These are phyloP conservation scores for Hypoxylon sp. DNA, from an alignment of 2,329 filamentous ascomycete species.

Conservation along the genomic window DNA sequence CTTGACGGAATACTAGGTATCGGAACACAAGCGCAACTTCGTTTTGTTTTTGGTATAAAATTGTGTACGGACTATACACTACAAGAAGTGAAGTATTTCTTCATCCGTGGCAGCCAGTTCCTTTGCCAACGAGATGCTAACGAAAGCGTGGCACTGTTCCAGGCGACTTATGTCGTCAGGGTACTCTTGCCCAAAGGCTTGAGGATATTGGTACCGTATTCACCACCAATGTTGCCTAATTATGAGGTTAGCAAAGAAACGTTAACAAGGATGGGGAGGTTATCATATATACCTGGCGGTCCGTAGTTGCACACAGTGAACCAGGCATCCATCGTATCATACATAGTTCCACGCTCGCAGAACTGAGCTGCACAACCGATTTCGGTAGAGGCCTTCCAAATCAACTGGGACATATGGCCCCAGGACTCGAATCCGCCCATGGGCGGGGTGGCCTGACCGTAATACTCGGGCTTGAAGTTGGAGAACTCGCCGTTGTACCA, in stretches of 20 bases:
- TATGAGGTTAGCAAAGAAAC: conserved; percentile 9
- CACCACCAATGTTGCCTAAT: conserved; percentile 68
- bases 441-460: conserved; percentile 72
- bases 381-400: conserved; percentile 75
- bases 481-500: conserved; percentile 90
- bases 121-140: conserved; percentile 31
- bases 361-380: conserved; percentile 74
- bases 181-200: conserved; percentile 57
- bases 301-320: conserved; percentile 93
- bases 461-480: conserved; percentile 69
- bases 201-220: conserved; percentile 66
- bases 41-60: conserved; percentile 19
- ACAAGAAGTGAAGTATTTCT: conserved; percentile 41
- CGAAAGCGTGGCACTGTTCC: conserved; percentile 9
- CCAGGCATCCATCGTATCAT: conserved; percentile 67
- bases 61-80: conserved; percentile 45
- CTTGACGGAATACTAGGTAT: conserved; percentile 21
- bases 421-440: conserved; percentile 74
- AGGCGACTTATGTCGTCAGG: conserved; percentile 47
- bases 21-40: conserved; percentile 22
- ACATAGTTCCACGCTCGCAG: conserved; percentile 68
- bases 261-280: background rate
- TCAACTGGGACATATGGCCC: conserved; percentile 83
- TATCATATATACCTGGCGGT: conserved; percentile 71
- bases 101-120: conserved; percentile 13